Evolutionary conservation across 257 asterid genomes (phyloP).

Genomic region (Pogostemon cablin): DNA sequence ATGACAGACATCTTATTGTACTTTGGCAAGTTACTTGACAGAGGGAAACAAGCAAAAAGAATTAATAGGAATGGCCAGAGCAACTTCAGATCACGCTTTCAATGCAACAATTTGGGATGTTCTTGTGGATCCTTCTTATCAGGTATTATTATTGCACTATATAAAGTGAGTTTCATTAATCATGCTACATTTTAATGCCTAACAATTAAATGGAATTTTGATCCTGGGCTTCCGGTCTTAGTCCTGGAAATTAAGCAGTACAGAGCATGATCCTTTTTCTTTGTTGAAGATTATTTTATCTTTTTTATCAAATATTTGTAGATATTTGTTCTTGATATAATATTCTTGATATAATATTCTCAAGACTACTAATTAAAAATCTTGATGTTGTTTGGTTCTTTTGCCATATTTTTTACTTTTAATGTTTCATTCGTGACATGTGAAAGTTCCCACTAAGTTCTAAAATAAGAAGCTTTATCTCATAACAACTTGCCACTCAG

Average conservation of each 20-base stretch:
- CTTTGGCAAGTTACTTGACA: conserved; percentile 94
- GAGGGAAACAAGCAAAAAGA: conserved; percentile 74
- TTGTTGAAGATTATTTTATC: background rate
- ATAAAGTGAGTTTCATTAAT: background rate
- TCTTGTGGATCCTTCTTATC: conserved; percentile 96
- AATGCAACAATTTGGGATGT: conserved; percentile 99
- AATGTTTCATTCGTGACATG: conserved; percentile 1
- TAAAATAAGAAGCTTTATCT: background rate
- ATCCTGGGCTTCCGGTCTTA: background rate
- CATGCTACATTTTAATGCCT: conserved; percentile 7
- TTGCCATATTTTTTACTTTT: background rate
- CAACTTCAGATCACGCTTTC: conserved; percentile 98
- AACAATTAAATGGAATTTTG: conserved; percentile 17
- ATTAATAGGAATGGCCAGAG: conserved; percentile 98
- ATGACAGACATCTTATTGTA: conserved; percentile 81
- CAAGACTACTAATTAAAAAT: conserved; percentile 2
- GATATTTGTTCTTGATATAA: background rate
- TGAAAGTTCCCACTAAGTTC: background rate
- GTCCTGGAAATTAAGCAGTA: background rate
- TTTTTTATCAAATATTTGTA: background rate
- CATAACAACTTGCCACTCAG: too few relatives aligned
- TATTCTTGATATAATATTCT: conserved; percentile 9
- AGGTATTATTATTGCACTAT: conserved; percentile 47
- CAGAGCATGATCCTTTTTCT: background rate
- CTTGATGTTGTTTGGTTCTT: background rate